Evolutionary conservation across 495 filamentous ascomycete genomes (phyloP).

Genomic region (Lasiosphaeria ovina): DNA sequence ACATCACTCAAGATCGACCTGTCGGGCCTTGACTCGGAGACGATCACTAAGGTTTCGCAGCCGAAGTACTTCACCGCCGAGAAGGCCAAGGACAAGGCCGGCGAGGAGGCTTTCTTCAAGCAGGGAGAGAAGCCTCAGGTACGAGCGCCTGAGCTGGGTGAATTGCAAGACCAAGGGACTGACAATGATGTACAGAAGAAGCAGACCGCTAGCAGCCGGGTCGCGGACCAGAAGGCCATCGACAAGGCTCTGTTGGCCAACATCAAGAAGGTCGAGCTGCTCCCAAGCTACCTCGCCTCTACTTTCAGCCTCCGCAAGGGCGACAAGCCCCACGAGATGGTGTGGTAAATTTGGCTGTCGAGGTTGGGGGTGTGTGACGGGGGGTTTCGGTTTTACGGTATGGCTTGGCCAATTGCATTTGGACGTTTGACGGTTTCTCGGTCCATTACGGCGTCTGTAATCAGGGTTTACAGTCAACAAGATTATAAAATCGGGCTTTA

Average conservation of each 20-base stretch:
- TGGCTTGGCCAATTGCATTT: constrained; percentile 57
- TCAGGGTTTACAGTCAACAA: constrained; percentile 57
- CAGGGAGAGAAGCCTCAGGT: constrained; percentile 97
- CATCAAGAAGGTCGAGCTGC: constrained; percentile 93
- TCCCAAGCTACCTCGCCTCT: constrained; percentile 84
- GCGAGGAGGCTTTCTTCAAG: constrained; percentile 97
- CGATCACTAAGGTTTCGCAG: constrained; percentile 77
- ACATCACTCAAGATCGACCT: constrained; percentile 89
- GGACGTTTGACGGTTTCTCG: constrained; percentile 54
- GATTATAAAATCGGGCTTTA: constrained; percentile 36
- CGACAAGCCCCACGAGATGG: constrained; percentile 98
- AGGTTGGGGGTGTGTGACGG: constrained; percentile 35
- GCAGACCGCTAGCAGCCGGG: constrained; percentile 80
- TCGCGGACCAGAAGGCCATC: constrained; percentile 93
- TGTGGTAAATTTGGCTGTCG: constrained; percentile 59
- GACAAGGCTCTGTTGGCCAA: constrained; percentile 87
- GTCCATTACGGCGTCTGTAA: constrained; percentile 60
- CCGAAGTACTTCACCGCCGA: constrained; percentile 94
- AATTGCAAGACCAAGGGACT: constrained; percentile 17
- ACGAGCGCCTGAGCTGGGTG: constrained; percentile 36
- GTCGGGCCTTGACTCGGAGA: constrained; percentile 73
- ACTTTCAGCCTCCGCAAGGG: constrained; percentile 96
- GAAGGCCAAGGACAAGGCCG: constrained; percentile 84
- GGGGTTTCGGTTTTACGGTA: constrained; percentile 43
- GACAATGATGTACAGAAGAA: constrained; percentile 74